A percentile compares a stretch with the other conserved stretches of the same genome.
Evolutionary conservation across 257 asterid genomes (phyloP).

Genomic region (Solanum pimpinellifolium): DNA sequence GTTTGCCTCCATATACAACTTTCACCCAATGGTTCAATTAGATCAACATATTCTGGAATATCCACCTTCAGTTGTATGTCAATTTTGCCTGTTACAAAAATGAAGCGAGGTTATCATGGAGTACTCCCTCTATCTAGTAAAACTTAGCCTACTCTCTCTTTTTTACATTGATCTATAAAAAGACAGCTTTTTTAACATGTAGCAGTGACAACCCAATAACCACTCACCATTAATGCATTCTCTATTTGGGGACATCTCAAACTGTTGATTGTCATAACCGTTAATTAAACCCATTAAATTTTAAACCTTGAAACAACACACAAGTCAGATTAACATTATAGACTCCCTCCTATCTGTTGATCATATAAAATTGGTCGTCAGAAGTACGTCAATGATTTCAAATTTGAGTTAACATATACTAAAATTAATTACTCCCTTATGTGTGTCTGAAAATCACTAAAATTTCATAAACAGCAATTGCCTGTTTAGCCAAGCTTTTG

Average conservation of each 20-base stretch:
- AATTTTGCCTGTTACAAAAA: constrained; percentile 47
- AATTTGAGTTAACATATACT: not conserved
- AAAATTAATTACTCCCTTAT: not conserved
- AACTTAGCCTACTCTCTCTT: not conserved
- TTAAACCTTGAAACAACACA: not conserved
- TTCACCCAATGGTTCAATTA: constrained; percentile 65
- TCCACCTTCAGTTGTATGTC: constrained; percentile 44
- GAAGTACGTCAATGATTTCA: not conserved
- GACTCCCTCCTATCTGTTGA: not conserved
- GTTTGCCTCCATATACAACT: constrained; percentile 77
- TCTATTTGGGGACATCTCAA: not conserved
- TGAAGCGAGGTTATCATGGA: not conserved
- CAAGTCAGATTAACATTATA: not conserved
- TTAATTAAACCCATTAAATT: not conserved
- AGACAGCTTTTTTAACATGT: not conserved
- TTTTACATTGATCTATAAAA: not conserved
- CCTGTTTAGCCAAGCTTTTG: not conserved
- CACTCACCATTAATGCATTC: not conserved
- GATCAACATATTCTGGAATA: constrained; percentile 50
- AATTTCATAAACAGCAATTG: not conserved
- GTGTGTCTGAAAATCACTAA: not conserved
- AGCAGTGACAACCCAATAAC: not conserved
- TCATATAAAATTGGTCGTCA: not conserved
- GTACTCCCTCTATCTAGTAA: not conserved
- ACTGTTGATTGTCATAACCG: not conserved